These are phyloP conservation scores for Puccinellia tenuiflora DNA, from an alignment of 176 grass and related monocot genomes.

Conservation along the genomic window DNA sequence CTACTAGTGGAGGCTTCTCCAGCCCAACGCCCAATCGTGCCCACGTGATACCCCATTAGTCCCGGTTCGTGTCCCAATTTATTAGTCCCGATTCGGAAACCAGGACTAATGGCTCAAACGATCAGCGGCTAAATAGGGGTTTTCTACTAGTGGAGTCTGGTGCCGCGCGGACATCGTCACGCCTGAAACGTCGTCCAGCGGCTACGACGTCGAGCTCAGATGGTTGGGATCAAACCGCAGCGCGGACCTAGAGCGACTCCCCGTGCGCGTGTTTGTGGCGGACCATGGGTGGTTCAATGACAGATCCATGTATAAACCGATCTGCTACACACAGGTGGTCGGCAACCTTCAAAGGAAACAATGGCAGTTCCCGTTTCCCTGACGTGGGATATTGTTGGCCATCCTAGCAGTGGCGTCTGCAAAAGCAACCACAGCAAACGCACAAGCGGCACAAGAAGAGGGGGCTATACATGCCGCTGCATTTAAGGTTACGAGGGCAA, in stretches of 20 bases:
- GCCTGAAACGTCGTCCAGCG: neutral
- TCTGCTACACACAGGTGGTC: neutral
- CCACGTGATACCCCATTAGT: too few species aligned
- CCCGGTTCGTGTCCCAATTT: too few species aligned
- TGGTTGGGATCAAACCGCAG: neutral
- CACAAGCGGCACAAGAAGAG: neutral
- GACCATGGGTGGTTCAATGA: neutral
- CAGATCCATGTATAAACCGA: neutral
- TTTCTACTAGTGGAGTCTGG: too few species aligned
- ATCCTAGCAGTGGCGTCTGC: neutral
- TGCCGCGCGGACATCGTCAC: neutral
- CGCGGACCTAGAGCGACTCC: neutral
- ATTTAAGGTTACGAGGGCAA: rapidly evolving
- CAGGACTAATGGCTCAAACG: too few species aligned
- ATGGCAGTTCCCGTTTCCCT: neutral
- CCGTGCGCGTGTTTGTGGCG: neutral
- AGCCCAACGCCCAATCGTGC: too few species aligned
- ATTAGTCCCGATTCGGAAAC: too few species aligned
- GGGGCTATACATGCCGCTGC: neutral
- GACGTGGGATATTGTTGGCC: neutral
- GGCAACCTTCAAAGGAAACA: neutral
- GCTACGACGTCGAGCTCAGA: neutral
- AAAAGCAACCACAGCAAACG: neutral
- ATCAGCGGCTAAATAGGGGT: too few species aligned
- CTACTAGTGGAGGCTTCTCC: too few species aligned